Conservation (phyloP, 768 basidiomycete genomes). For the Suillus subaureus region DNA sequence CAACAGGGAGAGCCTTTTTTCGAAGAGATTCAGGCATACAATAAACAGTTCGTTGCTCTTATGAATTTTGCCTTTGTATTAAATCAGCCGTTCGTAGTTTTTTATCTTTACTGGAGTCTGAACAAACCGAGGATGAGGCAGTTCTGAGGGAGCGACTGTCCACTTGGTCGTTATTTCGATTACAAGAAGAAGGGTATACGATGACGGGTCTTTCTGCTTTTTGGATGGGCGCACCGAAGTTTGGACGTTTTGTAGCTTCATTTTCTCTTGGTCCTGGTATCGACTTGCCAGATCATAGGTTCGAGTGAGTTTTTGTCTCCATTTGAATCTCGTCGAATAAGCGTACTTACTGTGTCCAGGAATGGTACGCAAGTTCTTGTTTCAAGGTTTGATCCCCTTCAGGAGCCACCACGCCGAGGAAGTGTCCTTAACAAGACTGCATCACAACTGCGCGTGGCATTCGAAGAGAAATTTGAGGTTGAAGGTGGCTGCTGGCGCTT, state of each 20-base stretch:
- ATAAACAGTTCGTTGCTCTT: constrained; percentile 46
- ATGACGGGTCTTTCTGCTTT: constrained; percentile 66
- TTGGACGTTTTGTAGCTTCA: constrained; percentile 65
- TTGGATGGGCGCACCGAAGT: constrained; percentile 66
- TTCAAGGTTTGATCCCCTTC: constrained; percentile 62
- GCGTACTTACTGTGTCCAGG: constrained; percentile 38
- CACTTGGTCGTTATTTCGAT: constrained; percentile 61
- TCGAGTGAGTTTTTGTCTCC: constrained; percentile 54
- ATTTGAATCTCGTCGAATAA: not conserved
- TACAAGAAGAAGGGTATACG: constrained; percentile 73
- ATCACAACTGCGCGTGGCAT: constrained; percentile 60
- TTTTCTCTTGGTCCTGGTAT: constrained; percentile 68
- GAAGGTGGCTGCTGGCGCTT: constrained; percentile 59
- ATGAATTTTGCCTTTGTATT: not conserved
- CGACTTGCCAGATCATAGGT: constrained; percentile 62
- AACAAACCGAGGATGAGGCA: constrained; percentile 66
- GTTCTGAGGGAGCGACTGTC: constrained; percentile 64
- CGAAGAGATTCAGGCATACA: constrained; percentile 55
- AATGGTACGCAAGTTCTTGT: constrained; percentile 71
- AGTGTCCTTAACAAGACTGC: constrained; percentile 51
- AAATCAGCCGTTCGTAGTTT: constrained; percentile 40
- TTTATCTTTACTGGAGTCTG: constrained; percentile 48
- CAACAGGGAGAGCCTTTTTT: constrained; percentile 45
- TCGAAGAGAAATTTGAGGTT: constrained; percentile 50
- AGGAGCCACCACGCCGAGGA: constrained; percentile 55